A percentile compares a stretch with the other conserved stretches of the same genome.
Evolutionary conservation across 2,329 filamentous ascomycete species (phyloP).

Genomic region (Fusarium cicatricum): DNA sequence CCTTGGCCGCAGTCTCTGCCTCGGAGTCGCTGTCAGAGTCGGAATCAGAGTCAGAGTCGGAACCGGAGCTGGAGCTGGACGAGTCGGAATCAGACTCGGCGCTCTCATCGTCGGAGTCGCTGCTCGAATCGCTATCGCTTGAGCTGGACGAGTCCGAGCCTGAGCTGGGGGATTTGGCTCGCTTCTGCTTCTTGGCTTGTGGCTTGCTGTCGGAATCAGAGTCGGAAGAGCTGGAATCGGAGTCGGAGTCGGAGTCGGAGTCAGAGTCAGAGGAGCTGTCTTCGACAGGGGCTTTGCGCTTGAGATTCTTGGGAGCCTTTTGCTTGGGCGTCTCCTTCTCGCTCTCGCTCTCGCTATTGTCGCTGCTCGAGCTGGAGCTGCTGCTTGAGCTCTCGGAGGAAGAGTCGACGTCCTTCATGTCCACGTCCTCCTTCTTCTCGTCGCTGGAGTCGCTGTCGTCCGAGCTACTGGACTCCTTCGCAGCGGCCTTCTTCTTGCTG

Average conservation of each 20-base stretch:
- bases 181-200: constrained; percentile 62
- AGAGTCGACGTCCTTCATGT: constrained; percentile 57
- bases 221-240: constrained; percentile 43
- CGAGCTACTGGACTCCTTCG: constrained; percentile 21
- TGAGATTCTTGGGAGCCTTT: constrained; percentile 45
- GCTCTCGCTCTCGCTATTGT: constrained; percentile 33
- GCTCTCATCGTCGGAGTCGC: constrained; percentile 46
- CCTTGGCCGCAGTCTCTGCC: constrained; percentile 49
- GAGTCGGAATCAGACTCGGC: constrained; percentile 44
- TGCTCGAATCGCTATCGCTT: constrained; percentile 40
- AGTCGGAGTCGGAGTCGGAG: constrained; percentile 42
- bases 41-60: constrained; percentile 51
- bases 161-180: constrained; percentile 31
- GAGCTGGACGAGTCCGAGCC: constrained; percentile 44
- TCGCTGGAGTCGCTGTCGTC: constrained; percentile 42
- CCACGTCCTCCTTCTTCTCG: constrained; percentile 51
- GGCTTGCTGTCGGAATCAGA: constrained; percentile 54
- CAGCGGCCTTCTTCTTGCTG: constrained; percentile 36
- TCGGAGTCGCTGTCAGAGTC: constrained; percentile 50
- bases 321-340: constrained; percentile 38
- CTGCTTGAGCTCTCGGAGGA: constrained; percentile 46
- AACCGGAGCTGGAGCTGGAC: constrained; percentile 41
- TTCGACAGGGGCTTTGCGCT: constrained; percentile 51
- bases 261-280: constrained; percentile 47
- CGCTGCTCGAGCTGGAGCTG: constrained; percentile 40